Base-by-base conservation (phyloP, 1,139 yeast species). In the Lodderomyces beijingensis region DNA sequence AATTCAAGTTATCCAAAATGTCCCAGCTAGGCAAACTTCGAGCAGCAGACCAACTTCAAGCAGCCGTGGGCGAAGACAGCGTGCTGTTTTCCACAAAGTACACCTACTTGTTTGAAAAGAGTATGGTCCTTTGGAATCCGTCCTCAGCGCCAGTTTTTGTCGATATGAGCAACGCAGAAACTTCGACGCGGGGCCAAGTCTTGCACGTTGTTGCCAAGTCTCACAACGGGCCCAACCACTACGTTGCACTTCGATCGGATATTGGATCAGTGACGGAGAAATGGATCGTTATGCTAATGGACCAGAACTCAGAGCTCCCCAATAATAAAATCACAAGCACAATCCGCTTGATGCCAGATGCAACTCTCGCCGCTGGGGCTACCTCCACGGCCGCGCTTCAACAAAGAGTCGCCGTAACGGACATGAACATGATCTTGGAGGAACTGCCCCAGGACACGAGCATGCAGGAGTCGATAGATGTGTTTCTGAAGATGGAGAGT, bases 271-370 rank as follows among this genome's bases (percentile, higher is more conserved):
- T 66, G 4, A 49, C 66, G 16, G 72, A 68, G 40, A 67, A 67
- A 42, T 68, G 74, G 74, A 70, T 59, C 5, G 65, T 64, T 21
- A 71, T 67, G 1, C 45, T 62, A 6, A 60, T 68, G 3, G 74
- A 68, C 36, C 40, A 44, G 4, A 40, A 41, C 9, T 55, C 57
- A 34, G 34, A 38, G 2, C 58, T 68, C 29, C 74, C 74, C 0
- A 43, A 51, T 1, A 62, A 57, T 6, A 46, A 62, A 8, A 40
- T 67, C n/a, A 61, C 73, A 0, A 62, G 70, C 1, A 64, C 72
- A 0, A 45, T 63, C 4, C 32, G 38, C 3, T 31, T 56, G 17
- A 44, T 50, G 1, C 27, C 17, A 16, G 18, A 21, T 18, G 16
- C n/a, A 9, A 19, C 22, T 19, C 10, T 19, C 22, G 10, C n/a